Evolutionary conservation across 1,139 yeast species (phyloP).

Genomic region (Blastobotrys elegans): DNA sequence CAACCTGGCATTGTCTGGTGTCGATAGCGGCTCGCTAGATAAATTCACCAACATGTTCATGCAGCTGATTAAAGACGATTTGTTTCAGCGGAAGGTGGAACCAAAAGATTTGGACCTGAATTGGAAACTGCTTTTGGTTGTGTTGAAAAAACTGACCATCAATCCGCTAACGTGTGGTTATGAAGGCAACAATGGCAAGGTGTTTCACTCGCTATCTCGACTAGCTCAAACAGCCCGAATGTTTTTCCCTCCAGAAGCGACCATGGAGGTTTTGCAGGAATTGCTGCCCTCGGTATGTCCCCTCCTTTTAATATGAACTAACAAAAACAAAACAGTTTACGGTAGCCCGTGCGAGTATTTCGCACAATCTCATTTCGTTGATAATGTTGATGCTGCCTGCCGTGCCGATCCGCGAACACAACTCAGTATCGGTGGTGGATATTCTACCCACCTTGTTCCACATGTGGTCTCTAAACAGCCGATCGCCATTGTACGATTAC

Average conservation of each 20-base stretch:
- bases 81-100: slow-evolving; percentile 22
- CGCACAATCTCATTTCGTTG: slow-evolving; percentile 48
- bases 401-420: slow-evolving; percentile 14
- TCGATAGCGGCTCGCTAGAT: slow-evolving; percentile 61
- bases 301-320: neutral
- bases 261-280: slow-evolving; percentile 40
- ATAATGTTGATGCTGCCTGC: slow-evolving; percentile 30
- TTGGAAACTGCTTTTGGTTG: slow-evolving; percentile 25
- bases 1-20: slow-evolving; percentile 66
- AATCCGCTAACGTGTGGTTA: slow-evolving; percentile 22
- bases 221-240: slow-evolving; percentile 47
- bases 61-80: slow-evolving; percentile 38
- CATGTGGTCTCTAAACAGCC: slow-evolving; percentile 62
- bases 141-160: slow-evolving; percentile 24
- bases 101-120: slow-evolving; percentile 25
- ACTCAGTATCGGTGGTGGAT: slow-evolving; percentile 8
- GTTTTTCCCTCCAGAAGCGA: slow-evolving; percentile 37
- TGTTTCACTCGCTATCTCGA: slow-evolving; percentile 41
- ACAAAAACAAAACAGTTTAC: slow-evolving; percentile 37
- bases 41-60: slow-evolving; percentile 64
- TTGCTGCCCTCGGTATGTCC: slow-evolving; percentile 41
- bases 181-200: slow-evolving; percentile 32
- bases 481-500: slow-evolving; percentile 57
- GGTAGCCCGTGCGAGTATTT: slow-evolving; percentile 52
- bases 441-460: slow-evolving; percentile 57